Conservation (phyloP, 345 rosid species). For the Corymbia maculata region DNA sequence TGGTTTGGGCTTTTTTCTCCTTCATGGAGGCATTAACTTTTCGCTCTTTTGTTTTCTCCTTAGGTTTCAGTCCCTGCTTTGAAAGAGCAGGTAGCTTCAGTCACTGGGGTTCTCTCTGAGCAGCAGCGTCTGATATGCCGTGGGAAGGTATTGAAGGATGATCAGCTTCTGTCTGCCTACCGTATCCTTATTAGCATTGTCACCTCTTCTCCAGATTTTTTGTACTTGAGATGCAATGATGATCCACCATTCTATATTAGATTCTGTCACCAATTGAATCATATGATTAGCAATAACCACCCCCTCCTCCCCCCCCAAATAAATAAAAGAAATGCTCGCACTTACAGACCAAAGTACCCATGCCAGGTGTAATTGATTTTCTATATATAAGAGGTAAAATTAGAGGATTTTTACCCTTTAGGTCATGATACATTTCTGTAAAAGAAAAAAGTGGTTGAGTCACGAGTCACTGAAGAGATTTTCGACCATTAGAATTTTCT, state of each 20-base stretch:
- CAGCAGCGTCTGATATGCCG: slow-evolving; percentile 78
- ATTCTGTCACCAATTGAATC: background rate
- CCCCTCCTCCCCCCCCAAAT: background rate
- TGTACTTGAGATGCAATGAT: background rate
- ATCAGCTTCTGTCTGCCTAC: slow-evolving; percentile 76
- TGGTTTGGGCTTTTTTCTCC: background rate
- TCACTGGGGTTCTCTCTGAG: slow-evolving; percentile 64
- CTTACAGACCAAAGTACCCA: background rate
- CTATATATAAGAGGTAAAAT: background rate
- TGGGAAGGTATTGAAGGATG: slow-evolving; percentile 74
- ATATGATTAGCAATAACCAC: background rate
- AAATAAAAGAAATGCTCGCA: background rate
- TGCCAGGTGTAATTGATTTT: background rate
- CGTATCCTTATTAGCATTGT: slow-evolving; percentile 43
- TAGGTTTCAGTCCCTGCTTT: slow-evolving; percentile 75
- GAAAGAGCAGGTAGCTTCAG: slow-evolving; percentile 71
- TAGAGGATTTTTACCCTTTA: background rate
- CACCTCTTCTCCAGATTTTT: background rate
- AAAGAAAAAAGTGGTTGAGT: background rate
- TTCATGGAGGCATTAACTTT: background rate
- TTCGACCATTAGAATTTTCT: background rate
- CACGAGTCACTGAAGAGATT: background rate
- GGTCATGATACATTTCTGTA: background rate
- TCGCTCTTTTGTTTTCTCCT: background rate
- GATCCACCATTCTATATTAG: background rate